Evolutionary conservation across 352 stramenopile species (phyloP).

Genomic region (Plasmopara halstedii): DNA sequence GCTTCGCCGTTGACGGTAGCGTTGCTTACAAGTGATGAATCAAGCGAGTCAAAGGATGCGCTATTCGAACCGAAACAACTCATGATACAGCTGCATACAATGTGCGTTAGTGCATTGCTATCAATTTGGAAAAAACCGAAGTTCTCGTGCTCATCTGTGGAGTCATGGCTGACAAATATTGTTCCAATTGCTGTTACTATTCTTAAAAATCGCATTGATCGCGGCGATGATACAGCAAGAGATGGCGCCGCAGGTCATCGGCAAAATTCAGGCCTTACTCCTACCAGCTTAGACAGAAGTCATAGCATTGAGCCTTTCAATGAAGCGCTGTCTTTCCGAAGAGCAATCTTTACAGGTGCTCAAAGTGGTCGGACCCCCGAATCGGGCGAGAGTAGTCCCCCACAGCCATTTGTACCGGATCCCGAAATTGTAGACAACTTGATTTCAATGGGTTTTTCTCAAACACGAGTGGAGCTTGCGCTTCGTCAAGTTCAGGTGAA

Average conservation of each 20-base stretch:
- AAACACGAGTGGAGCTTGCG: conserved; percentile 85
- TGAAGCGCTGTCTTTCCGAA: conserved; percentile 36
- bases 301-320: conserved; percentile 26
- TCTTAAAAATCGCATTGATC: conserved; percentile 68
- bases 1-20: conserved; percentile 55
- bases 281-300: conserved; percentile 23
- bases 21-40: conserved; percentile 45
- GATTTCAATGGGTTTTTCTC: conserved; percentile 92
- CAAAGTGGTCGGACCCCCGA: conserved; percentile 10
- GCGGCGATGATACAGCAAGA: conserved; percentile 15
- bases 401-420: conserved; percentile 81
- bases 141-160: conserved; percentile 33
- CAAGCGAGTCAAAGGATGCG: conserved; percentile 15
- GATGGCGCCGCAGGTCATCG: conserved; percentile 27
- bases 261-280: conserved; percentile 32
- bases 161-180: conserved; percentile 51
- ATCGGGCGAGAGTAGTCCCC: conserved; percentile 16
- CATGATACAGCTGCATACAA: conserved; percentile 50
- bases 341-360: conserved; percentile 40
- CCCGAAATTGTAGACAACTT: conserved; percentile 88
- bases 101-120: conserved; percentile 49
- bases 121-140: conserved; percentile 51
- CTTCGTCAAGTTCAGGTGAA: conserved; percentile 87
- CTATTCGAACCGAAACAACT: conserved; percentile 47
- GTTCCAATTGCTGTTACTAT: conserved; percentile 66